Conservation (phyloP, 2,329 filamentous ascomycete species). For the Talaromyces sp. region DNA sequence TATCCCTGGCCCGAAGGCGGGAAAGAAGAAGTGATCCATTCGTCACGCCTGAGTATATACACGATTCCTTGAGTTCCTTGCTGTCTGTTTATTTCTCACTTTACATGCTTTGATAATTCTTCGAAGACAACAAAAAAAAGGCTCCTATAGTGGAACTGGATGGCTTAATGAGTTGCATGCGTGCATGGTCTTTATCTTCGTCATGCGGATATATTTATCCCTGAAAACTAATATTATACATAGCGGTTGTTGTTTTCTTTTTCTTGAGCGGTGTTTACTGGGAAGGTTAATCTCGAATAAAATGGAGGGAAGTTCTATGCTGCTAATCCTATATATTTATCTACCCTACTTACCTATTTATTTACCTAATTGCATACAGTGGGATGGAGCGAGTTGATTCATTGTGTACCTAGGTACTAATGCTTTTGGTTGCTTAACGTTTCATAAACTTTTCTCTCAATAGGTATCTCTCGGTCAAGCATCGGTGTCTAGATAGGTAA, state of each 20-base stretch:
- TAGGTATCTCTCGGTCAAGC: too few species aligned
- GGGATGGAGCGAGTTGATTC: background rate
- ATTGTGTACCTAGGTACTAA: too few species aligned
- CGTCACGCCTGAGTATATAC: background rate
- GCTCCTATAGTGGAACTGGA: background rate
- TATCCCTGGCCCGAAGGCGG: conserved; percentile 28
- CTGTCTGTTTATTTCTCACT: background rate
- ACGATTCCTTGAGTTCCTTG: background rate
- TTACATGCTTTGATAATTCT: background rate
- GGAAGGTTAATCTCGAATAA: background rate
- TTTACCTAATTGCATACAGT: background rate
- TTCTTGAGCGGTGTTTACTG: background rate
- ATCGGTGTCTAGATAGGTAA: too few species aligned
- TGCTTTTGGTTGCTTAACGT: too few species aligned
- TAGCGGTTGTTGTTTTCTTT: background rate
- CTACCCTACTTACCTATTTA: background rate
- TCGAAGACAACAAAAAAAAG: background rate
- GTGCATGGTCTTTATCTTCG: background rate
- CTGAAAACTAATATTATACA: conserved; percentile 1
- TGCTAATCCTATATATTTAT: background rate
- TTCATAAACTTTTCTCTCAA: background rate
- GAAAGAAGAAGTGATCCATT: conserved; percentile 30
- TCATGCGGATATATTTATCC: conserved; percentile 4
- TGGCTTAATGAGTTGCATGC: conserved; percentile 4
- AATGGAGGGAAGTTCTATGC: background rate